Evolutionary conservation across 768 basidiomycete genomes (phyloP), one percentile per base, ranked within the genome.

Genomic region (Phlebiopsis flavidoalba): DNA sequence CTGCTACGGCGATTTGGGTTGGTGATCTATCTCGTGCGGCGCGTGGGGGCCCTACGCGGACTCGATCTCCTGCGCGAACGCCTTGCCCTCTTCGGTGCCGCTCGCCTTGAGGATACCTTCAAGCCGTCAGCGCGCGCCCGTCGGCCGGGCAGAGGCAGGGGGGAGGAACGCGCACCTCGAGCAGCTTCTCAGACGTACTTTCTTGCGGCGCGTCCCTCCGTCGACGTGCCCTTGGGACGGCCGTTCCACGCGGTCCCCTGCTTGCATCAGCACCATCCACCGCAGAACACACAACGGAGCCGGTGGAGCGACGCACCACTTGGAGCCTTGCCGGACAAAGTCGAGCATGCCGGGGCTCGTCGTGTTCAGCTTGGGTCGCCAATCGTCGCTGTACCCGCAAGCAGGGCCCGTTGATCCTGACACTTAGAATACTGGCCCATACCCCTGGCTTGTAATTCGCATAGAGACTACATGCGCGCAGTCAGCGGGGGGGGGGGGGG

Each of bases 371-470:
- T n/a, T 65, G 81, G 80, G 72, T 95, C 87, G 54, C 95, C 94
- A 40, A 84, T 69, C 7, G 79, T 93, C 49, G 83, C 93, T 94
- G 61, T 55, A 59, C 8, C 17, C 40, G 3, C 40, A 43, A n/a
- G n/a, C n/a, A n/a, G n/a, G n/a, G n/a, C n/a, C n/a, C n/a, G n/a
- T n/a, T n/a, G n/a, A n/a, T n/a, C n/a, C n/a, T n/a, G n/a, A n/a
- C n/a, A n/a, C n/a, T n/a, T n/a, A n/a, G n/a, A n/a, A n/a, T n/a
- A n/a, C n/a, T n/a, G n/a, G n/a, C n/a, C n/a, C n/a, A n/a, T n/a
- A n/a, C n/a, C n/a, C 93, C 93, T 81, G 96, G 95, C 82, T 98
- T 99, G 84, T 80, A 98, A 74, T 88, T 84, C 66, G 80, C 82
- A 80, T 98, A 99, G 81, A 97, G n/a, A 97, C 95, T 98, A 68